Evolutionary conservation across 2,329 filamentous ascomycete species (phyloP), one percentile per base, ranked within the genome.

Genomic region (Gaeumannomyces sp.): DNA sequence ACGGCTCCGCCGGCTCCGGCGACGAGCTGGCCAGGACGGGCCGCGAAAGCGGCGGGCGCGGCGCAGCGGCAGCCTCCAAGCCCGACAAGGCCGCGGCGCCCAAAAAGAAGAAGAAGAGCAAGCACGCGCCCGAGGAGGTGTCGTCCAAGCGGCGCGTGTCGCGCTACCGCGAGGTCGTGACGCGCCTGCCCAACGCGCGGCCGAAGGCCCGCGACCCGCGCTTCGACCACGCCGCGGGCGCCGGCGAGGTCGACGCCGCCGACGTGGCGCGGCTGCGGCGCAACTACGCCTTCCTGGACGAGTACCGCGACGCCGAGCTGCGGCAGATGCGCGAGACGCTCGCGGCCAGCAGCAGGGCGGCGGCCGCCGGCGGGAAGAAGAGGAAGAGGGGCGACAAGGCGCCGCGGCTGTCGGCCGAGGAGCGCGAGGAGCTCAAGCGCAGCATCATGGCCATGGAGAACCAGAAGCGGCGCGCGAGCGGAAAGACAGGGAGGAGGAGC

Each of bases 251-350:
- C 6, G 45, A 53, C 19, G 6, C 45, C 4, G 45, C 22, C 6
- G 85, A 91, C 73, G 85, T 84, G 73, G 77, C 78, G 62, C 85
- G 84, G 68, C 76, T 88, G 45, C 84, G 84, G 66, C 88, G 86
- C 69, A 91, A 92, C 45, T 99, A 99, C 77, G 83, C 87, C 3
- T 99, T 99, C 79, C 79, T 99, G 63, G 87, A 93, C 70, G 89
- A 92, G 67, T 98, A 98, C 78, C 87, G 91, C 66, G 87, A 88
- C 28, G 83, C 84, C n/a, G 95, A 99, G 77, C 89, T 98, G 76
- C 83, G 85, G 65, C 84, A 91, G 69, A 80, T 99, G 63, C 87
- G 87, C 69, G 80, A 79, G 11, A 83, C 88, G 58, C 84, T 95
- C 72, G 87, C 86, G 73, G 45, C 45, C 45, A 50, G 45, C 45